A percentile compares a stretch with the other conserved stretches of the same genome.
phyloP scores from a whole-genome alignment of 106 monocot species.

The Acanthochlamys bracteata region DNA sequence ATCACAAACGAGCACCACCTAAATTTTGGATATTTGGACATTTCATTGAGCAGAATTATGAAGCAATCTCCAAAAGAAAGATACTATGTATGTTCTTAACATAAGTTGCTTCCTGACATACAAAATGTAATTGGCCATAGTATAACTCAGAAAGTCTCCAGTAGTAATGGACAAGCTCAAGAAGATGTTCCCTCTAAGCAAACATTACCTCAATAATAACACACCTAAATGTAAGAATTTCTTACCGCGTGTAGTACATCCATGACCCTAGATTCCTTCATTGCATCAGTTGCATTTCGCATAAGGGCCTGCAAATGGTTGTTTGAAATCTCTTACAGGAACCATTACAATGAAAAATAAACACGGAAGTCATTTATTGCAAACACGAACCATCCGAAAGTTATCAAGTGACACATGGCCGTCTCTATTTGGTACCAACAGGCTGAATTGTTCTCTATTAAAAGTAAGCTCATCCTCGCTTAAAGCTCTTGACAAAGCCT shows the following conservation, averaged over 20 bases:
- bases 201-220: not conserved
- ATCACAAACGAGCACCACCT: too few species aligned
- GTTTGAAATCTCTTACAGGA: not conserved
- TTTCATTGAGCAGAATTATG: too few species aligned
- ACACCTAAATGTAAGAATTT: not conserved
- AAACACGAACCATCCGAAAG: slow-evolving; percentile 58
- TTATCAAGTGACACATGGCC: slow-evolving; percentile 73
- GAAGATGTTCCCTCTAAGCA: not conserved
- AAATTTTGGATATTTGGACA: too few species aligned
- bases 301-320: slow-evolving; percentile 54
- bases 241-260: slow-evolving; percentile 72
- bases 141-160: too few species aligned
- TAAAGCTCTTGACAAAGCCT: slow-evolving; percentile 93
- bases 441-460: slow-evolving; percentile 59
- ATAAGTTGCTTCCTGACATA: too few species aligned
- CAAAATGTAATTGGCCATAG: too few species aligned
- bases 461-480: slow-evolving; percentile 75
- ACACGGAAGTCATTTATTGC: not conserved
- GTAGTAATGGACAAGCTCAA: too few species aligned
- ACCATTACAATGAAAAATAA: not conserved
- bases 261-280: slow-evolving; percentile 80
- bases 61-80: too few species aligned
- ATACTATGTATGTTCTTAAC: too few species aligned
- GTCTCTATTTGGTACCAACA: slow-evolving; percentile 75
- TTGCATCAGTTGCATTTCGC: slow-evolving; percentile 74